A percentile compares a stretch with the other conserved stretches of the same genome.
Conservation (phyloP, 768 basidiomycete genomes). For the Leucosporidium creatinivorum region DNA sequence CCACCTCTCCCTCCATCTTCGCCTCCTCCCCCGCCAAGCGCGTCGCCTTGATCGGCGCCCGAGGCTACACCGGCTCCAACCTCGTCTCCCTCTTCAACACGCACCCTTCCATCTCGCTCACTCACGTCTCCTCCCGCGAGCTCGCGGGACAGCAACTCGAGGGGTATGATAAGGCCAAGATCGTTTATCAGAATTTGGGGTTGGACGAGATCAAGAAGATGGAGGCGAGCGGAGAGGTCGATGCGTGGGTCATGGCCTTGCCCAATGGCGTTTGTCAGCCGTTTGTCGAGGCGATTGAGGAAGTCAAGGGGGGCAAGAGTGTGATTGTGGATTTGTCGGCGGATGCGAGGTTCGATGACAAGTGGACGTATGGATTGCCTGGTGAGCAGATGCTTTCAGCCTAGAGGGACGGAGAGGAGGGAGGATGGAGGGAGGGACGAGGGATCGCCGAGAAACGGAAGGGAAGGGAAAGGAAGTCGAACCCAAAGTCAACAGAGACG, state of each 20-base stretch:
- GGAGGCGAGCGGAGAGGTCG: constrained; percentile 83
- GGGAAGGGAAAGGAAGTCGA: background rate
- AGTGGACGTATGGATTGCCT: constrained; percentile 96
- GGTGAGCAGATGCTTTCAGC: constrained; percentile 57
- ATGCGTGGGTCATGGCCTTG: constrained; percentile 98
- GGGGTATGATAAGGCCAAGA: constrained; percentile 65
- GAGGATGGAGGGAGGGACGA: background rate
- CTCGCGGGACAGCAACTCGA: constrained; percentile 72
- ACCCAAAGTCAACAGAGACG: background rate
- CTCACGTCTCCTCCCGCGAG: constrained; percentile 95
- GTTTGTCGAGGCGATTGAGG: constrained; percentile 87
- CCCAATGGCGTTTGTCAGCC: constrained; percentile 97
- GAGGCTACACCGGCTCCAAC: constrained; percentile 91
- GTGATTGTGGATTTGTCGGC: constrained; percentile 89
- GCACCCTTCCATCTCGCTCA: constrained; percentile 82
- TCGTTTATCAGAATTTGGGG: constrained; percentile 75
- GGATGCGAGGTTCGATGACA: constrained; percentile 88
- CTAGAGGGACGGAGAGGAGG: background rate
- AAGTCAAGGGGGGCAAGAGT: constrained; percentile 54
- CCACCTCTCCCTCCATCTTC: constrained; percentile 44
- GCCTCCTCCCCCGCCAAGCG: constrained; percentile 56
- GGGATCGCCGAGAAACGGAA: background rate
- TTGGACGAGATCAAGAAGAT: constrained; percentile 70
- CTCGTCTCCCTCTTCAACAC: constrained; percentile 72
- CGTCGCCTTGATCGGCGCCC: constrained; percentile 88